Percentiles rank a stretch among this genome's conserved stretches.
These are phyloP conservation scores for Erodium trifolium DNA, from an alignment of 441 rosid genomes.

Conservation along the genomic window DNA sequence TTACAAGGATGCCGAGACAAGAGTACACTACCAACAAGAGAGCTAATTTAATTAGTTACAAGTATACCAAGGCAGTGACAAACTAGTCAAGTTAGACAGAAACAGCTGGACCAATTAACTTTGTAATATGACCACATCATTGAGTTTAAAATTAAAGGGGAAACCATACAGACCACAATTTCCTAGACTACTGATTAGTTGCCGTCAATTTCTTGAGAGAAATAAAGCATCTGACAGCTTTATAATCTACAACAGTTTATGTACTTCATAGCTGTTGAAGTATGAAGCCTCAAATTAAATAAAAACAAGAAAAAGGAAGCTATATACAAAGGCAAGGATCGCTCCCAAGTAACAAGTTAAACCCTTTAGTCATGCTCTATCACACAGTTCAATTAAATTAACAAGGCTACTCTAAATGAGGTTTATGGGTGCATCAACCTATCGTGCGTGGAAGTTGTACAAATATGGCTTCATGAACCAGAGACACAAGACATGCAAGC, in stretches of 20 bases:
- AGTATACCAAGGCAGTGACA: neutral
- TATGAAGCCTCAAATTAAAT: too few species aligned
- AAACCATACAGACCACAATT: neutral
- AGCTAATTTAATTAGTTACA: neutral
- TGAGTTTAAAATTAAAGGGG: neutral
- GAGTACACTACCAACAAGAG: neutral
- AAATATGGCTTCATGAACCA: neutral
- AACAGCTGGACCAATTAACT: too few species aligned
- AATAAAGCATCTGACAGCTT: neutral
- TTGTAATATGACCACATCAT: neutral
- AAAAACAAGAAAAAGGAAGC: neutral
- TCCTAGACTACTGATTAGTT: slow-evolving; percentile 2
- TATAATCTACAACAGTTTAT: slow-evolving; percentile 4
- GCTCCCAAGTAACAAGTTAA: too few species aligned
- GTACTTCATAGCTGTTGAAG: neutral
- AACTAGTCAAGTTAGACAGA: neutral
- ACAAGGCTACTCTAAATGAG: neutral
- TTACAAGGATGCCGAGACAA: neutral
- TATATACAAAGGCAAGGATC: neutral
- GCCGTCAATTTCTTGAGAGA: neutral
- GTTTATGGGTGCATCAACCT: neutral
- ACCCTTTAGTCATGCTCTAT: neutral
- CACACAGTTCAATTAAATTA: neutral
- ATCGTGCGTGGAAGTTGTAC: neutral
- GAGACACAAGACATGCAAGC: neutral